These are phyloP conservation scores for Hemisphaericaspora xylofermentans DNA, from an alignment of 1,139 yeast genomes.

Conservation along the genomic window DNA sequence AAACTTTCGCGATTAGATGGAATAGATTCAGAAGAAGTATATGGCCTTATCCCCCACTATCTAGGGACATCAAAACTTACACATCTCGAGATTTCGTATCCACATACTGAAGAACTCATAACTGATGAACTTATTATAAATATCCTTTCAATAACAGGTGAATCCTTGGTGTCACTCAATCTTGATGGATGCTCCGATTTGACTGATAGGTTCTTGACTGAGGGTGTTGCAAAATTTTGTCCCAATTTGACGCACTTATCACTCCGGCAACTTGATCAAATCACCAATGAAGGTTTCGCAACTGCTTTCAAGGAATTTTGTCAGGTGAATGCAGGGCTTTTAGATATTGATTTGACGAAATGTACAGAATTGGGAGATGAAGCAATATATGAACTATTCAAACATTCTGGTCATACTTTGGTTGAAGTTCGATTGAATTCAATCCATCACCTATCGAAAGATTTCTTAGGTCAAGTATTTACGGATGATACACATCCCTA, in stretches of 20 bases:
- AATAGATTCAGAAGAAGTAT: constrained; percentile 54
- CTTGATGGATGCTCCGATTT: constrained; percentile 73
- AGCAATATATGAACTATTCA: constrained; percentile 57
- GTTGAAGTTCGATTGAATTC: constrained; percentile 75
- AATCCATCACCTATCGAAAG: constrained; percentile 53
- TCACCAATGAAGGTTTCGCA: constrained; percentile 65
- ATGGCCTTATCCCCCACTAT: constrained; percentile 65
- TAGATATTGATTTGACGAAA: constrained; percentile 60
- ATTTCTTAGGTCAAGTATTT: constrained; percentile 45
- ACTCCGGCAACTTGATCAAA: constrained; percentile 51
- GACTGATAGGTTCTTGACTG: constrained; percentile 60
- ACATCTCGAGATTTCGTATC: constrained; percentile 67
- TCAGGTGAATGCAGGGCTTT: constrained; percentile 50
- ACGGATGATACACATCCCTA: constrained; percentile 35
- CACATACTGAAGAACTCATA: constrained; percentile 61
- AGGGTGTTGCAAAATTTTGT: constrained; percentile 63
- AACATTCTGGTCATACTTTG: constrained; percentile 65
- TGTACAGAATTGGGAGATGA: constrained; percentile 65
- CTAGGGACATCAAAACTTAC: constrained; percentile 46
- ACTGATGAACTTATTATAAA: constrained; percentile 72
- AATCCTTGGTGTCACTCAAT: constrained; percentile 53
- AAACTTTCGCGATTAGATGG: constrained; percentile 72
- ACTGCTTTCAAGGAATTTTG: constrained; percentile 44
- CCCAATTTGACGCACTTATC: constrained; percentile 54
- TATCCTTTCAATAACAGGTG: constrained; percentile 61